phyloP scores from a whole-genome alignment of 1,284 basidiomycete species.

The Naganishia liquefaciens region DNA sequence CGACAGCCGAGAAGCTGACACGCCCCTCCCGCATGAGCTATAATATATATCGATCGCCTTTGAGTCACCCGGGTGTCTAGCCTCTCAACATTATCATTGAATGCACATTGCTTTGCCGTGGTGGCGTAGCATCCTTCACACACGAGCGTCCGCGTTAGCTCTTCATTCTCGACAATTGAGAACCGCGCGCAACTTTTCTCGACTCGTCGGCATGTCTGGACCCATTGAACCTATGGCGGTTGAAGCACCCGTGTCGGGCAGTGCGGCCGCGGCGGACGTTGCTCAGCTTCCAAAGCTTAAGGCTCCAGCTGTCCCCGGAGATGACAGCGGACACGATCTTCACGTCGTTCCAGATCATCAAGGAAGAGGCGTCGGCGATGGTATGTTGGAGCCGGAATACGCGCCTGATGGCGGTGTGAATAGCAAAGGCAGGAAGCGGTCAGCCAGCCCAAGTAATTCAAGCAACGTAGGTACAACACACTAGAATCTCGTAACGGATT shows the following conservation, averaged over 20 bases:
- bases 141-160: not conserved
- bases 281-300: conserved; percentile 21
- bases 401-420: conserved; percentile 6
- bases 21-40: too few relatives aligned
- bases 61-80: not conserved
- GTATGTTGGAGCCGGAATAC: conserved; percentile 22
- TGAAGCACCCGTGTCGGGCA: conserved; percentile 25
- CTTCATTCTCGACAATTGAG: not conserved
- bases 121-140: conserved; percentile 4
- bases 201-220: conserved; percentile 9
- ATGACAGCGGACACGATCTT: conserved; percentile 16
- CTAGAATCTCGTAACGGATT: not conserved
- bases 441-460: conserved; percentile 22
- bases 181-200: conserved; percentile 7
- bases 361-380: conserved; percentile 22
- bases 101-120: conserved; percentile 8
- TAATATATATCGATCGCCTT: not conserved
- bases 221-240: conserved; percentile 29
- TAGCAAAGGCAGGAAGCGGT: conserved; percentile 24
- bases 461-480: conserved; percentile 19
- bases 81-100: not conserved
- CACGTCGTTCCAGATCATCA: conserved; percentile 22
- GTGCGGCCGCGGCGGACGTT: conserved; percentile 19
- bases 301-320: conserved; percentile 3
- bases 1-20: too few relatives aligned